Conservation (phyloP, 768 basidiomycete species). For the Amanita subjunquillea region DNA sequence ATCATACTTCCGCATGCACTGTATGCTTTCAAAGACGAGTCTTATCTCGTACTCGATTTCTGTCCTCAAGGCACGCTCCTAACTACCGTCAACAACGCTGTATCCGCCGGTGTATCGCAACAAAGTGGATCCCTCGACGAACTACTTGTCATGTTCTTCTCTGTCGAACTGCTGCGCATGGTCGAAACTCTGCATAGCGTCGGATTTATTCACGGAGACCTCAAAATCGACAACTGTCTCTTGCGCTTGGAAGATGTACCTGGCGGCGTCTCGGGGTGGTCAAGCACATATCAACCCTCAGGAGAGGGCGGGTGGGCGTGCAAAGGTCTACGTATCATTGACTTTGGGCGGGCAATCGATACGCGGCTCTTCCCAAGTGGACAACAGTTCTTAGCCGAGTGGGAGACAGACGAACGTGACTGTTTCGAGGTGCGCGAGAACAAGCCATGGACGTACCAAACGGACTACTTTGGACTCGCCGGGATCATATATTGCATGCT, state of each 20-base stretch:
- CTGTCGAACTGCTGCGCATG: slow-evolving; percentile 76
- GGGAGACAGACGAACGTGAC: slow-evolving; percentile 84
- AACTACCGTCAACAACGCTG: slow-evolving; percentile 82
- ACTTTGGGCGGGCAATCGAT: slow-evolving; percentile 96
- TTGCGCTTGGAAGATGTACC: slow-evolving; percentile 80
- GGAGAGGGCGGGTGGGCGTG: slow-evolving; percentile 79
- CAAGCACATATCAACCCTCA: slow-evolving; percentile 60
- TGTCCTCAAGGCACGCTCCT: slow-evolving; percentile 90
- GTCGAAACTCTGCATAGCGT: slow-evolving; percentile 72
- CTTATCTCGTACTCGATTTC: slow-evolving; percentile 78
- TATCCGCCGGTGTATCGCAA: slow-evolving; percentile 64
- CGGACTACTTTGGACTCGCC: slow-evolving; percentile 95
- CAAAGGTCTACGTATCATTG: slow-evolving; percentile 90
- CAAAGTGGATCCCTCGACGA: slow-evolving; percentile 83
- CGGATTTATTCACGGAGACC: slow-evolving; percentile 94
- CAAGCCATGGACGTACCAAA: slow-evolving; percentile 86
- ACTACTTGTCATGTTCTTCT: slow-evolving; percentile 90
- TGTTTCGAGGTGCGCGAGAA: slow-evolving; percentile 85
- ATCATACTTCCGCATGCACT: slow-evolving; percentile 71
- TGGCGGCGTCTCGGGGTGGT: slow-evolving; percentile 61
- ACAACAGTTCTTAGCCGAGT: slow-evolving; percentile 80
- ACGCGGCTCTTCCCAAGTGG: slow-evolving; percentile 65
- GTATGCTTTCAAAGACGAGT: slow-evolving; percentile 84
- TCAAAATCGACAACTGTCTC: slow-evolving; percentile 99
- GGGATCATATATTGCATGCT: slow-evolving; percentile 93